These are phyloP conservation scores for Phoenix roebelenii DNA, from an alignment of 176 grass and related monocot species.

Conservation along the genomic window DNA sequence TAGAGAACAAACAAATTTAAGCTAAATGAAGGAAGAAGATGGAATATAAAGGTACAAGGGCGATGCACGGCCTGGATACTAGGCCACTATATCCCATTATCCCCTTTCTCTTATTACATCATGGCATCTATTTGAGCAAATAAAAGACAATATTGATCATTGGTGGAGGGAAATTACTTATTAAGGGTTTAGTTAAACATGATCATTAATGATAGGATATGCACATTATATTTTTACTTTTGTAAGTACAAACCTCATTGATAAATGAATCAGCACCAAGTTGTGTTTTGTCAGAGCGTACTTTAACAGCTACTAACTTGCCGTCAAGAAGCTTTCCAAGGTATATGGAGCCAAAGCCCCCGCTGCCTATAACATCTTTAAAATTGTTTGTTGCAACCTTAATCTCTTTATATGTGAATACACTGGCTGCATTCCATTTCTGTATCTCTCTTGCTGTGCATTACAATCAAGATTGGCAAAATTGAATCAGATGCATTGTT, in stretches of 20 bases:
- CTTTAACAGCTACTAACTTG: slow-evolving; percentile 36
- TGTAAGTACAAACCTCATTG: slow-evolving; percentile 28
- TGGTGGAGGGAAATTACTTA: too few relatives aligned
- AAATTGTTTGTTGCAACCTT: slow-evolving; percentile 34
- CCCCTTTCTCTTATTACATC: too few relatives aligned
- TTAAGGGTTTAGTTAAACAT: too few relatives aligned
- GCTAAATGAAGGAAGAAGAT: too few relatives aligned
- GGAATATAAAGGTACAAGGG: too few relatives aligned
- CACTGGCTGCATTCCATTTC: slow-evolving; percentile 12
- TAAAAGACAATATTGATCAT: too few relatives aligned
- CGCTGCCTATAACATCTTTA: slow-evolving; percentile 27
- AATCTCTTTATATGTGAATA: slow-evolving; percentile 30
- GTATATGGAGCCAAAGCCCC: slow-evolving; percentile 32
- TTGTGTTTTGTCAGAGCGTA: slow-evolving; percentile 29
- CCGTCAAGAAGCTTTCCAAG: slow-evolving; percentile 24
- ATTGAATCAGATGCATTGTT: too few relatives aligned
- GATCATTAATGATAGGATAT: too few relatives aligned
- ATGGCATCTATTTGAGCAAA: too few relatives aligned
- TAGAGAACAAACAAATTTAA: too few relatives aligned
- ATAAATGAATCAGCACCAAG: slow-evolving; percentile 32
- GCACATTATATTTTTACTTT: not conserved
- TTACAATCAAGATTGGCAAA: not conserved
- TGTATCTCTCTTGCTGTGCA: slow-evolving; percentile 17
- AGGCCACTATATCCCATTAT: too few relatives aligned
- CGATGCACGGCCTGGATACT: too few relatives aligned